These are phyloP conservation scores for Rhizophagus prolifer DNA, from an alignment of 192 early-diverging fungal genomes.

Conservation along the genomic window DNA sequence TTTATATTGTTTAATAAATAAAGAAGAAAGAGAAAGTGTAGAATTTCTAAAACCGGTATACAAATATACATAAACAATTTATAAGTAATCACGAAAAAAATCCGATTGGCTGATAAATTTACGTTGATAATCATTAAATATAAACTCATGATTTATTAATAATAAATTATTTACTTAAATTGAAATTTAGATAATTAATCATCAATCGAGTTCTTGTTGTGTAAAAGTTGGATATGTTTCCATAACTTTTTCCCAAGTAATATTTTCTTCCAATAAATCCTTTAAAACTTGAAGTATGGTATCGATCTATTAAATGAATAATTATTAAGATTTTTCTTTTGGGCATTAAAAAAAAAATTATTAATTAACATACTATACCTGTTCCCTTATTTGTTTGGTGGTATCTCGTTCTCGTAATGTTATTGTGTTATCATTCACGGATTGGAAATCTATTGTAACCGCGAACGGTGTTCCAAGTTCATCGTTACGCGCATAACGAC, in stretches of 20 bases:
- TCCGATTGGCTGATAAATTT: too few relatives aligned
- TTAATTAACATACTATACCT: conserved; percentile 26
- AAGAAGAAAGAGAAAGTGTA: neutral
- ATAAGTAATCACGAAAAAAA: too few relatives aligned
- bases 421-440: conserved; percentile 88
- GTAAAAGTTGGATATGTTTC: conserved; percentile 68
- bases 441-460: conserved; percentile 98
- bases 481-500: conserved; percentile 96
- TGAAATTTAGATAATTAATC: too few relatives aligned
- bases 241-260: conserved; percentile 72
- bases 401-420: conserved; percentile 97
- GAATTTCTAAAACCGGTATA: neutral
- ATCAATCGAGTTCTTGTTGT: conserved; percentile 43
- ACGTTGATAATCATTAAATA: too few relatives aligned
- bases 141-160: too few relatives aligned
- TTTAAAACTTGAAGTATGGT: conserved; percentile 73
- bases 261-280: conserved; percentile 68
- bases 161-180: too few relatives aligned
- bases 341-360: neutral
- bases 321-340: neutral
- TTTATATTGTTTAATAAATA: neutral
- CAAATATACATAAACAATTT: neutral
- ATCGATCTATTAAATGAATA: conserved; percentile 39
- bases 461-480: conserved; percentile 97
- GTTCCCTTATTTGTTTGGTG: conserved; percentile 89